Percentiles rank a stretch among this genome's conserved stretches.
phyloP scores from a whole-genome alignment of 2,329 filamentous ascomycete species.

The Colletotrichum liaoningense region DNA sequence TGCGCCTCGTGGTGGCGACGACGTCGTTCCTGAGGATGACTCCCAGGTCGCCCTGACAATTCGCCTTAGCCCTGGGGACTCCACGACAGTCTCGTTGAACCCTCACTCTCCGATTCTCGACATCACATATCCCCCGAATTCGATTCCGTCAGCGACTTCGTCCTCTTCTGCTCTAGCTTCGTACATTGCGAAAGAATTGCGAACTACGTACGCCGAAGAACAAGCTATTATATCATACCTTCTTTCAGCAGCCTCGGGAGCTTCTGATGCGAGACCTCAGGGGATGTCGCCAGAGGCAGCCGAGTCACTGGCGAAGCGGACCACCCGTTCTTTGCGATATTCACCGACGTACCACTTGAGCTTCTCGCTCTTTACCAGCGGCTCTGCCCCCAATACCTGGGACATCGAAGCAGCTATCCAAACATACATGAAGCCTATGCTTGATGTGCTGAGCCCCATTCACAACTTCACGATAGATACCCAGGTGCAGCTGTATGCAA shows the following conservation, averaged over 20 bases:
- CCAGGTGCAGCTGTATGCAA: conserved; percentile 95
- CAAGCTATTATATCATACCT: conserved; percentile 85
- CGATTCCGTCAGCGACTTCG: conserved; percentile 73
- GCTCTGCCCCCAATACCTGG: conserved; percentile 85
- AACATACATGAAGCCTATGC: conserved; percentile 83
- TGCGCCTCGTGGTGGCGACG: conserved; percentile 50
- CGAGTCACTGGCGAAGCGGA: conserved; percentile 74
- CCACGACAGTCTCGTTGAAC: conserved; percentile 72
- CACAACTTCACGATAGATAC: conserved; percentile 97
- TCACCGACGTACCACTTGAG: conserved; percentile 94
- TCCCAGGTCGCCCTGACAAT: conserved; percentile 75
- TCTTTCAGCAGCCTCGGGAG: conserved; percentile 69
- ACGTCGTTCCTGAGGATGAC: conserved; percentile 51
- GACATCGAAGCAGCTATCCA: conserved; percentile 86
- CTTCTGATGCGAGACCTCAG: conserved; percentile 58
- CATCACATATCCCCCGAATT: conserved; percentile 79
- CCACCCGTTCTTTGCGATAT: conserved; percentile 89
- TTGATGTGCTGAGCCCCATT: conserved; percentile 82
- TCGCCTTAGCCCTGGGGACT: conserved; percentile 73
- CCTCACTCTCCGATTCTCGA: conserved; percentile 78
- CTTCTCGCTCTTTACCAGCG: conserved; percentile 92
- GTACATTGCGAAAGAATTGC: conserved; percentile 83
- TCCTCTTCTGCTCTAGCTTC: conserved; percentile 79
- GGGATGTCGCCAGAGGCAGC: conserved; percentile 62
- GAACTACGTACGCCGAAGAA: conserved; percentile 86